phyloP scores from a whole-genome alignment of 106 monocot genomes.

The Posidonia australis region DNA sequence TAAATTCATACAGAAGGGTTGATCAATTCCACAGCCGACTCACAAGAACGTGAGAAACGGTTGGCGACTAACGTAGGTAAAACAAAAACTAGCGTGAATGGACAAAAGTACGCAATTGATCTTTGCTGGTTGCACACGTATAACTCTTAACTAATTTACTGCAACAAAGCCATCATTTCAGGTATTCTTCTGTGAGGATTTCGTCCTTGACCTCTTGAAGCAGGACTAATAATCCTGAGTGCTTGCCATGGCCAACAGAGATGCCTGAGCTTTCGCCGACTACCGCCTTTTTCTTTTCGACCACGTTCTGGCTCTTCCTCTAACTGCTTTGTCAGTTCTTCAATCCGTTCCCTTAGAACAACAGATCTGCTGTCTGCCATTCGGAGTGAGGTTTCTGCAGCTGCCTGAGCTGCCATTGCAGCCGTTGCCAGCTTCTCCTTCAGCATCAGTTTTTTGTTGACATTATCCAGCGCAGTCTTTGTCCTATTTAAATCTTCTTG shows the following conservation, averaged over 20 bases:
- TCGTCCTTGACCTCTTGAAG: constrained; percentile 3
- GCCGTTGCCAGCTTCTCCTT: constrained; percentile 50
- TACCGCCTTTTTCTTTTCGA: constrained; percentile 12
- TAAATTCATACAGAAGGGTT: too few relatives aligned
- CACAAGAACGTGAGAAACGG: too few relatives aligned
- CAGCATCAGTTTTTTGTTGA: constrained; percentile 34
- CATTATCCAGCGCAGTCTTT: constrained; percentile 20
- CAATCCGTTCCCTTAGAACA: constrained; percentile 31
- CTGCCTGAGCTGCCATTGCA: constrained; percentile 71
- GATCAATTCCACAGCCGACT: too few relatives aligned
- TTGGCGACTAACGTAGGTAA: too few relatives aligned
- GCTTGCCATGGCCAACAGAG: constrained; percentile 58
- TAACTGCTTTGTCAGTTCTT: constrained; percentile 48
- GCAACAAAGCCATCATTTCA: constrained; percentile 39
- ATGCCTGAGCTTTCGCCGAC: constrained; percentile 27
- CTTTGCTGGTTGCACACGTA: too few relatives aligned
- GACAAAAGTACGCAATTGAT: too few relatives aligned
- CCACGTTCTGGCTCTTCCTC: constrained; percentile 30
- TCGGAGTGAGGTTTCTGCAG: constrained; percentile 35
- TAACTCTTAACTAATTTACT: too few relatives aligned
- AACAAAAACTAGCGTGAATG: too few relatives aligned
- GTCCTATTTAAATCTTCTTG: constrained; percentile 35
- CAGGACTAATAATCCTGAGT: constrained; percentile 9
- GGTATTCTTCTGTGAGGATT: constrained; percentile 20
- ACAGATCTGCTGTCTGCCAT: constrained; percentile 50